Evolutionary conservation across 2,329 filamentous ascomycete species (phyloP).

Genomic region (Dothideomycetidae sp.): DNA sequence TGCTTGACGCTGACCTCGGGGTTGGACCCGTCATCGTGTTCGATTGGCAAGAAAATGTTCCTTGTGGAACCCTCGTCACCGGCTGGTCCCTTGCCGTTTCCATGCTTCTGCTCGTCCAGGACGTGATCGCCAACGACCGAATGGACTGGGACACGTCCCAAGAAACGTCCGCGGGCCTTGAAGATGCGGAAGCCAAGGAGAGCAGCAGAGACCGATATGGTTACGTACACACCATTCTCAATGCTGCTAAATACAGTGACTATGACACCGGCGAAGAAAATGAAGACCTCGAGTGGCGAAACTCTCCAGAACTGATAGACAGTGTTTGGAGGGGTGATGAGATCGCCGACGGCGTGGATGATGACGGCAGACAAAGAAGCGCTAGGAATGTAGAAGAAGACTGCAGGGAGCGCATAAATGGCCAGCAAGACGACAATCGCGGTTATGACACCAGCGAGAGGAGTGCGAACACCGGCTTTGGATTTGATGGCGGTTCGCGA

Average conservation of each 20-base stretch:
- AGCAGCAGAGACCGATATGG: slow-evolving; percentile 60
- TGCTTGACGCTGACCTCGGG: slow-evolving; percentile 64
- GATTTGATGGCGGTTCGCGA: slow-evolving; percentile 94
- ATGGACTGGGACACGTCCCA: slow-evolving; percentile 71
- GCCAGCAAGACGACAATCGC: slow-evolving; percentile 74
- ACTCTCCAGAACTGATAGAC: slow-evolving; percentile 94
- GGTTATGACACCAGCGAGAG: slow-evolving; percentile 79
- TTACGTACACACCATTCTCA: slow-evolving; percentile 84
- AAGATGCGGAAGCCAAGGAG: slow-evolving; percentile 73
- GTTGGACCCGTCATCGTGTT: slow-evolving; percentile 82
- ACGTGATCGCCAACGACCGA: slow-evolving; percentile 67
- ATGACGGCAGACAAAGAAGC: slow-evolving; percentile 75
- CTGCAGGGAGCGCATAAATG: slow-evolving; percentile 71
- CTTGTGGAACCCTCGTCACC: slow-evolving; percentile 42
- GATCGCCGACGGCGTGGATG: slow-evolving; percentile 85
- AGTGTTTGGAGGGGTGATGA: slow-evolving; percentile 81
- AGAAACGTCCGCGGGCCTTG: slow-evolving; percentile 67
- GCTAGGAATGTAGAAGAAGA: slow-evolving; percentile 89
- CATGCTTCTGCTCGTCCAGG: slow-evolving; percentile 38
- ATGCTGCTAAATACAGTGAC: slow-evolving; percentile 81
- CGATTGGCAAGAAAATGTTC: slow-evolving; percentile 75
- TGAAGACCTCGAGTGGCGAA: slow-evolving; percentile 74
- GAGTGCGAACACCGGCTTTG: slow-evolving; percentile 86
- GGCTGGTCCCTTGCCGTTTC: slow-evolving; percentile 21
- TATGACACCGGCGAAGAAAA: slow-evolving; percentile 86